phyloP scores from a whole-genome alignment of 1,284 basidiomycete species.

The Irpex rosettiformis region DNA sequence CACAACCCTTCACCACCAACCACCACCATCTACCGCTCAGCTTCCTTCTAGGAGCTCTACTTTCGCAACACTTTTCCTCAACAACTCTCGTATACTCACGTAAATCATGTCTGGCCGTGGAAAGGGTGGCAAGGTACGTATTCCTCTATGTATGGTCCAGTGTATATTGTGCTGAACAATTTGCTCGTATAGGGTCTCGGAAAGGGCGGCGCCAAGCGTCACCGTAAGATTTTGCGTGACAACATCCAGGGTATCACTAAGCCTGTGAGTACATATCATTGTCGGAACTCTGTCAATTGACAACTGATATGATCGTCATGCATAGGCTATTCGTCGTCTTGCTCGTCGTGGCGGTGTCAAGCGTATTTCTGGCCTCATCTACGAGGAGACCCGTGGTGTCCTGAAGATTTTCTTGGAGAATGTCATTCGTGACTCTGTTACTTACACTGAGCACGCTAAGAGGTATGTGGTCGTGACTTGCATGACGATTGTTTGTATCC shows the following conservation, averaged over 20 bases:
- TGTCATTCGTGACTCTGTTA: slow-evolving; percentile 79
- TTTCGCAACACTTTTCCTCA: slow-evolving; percentile 8
- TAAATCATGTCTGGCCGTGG: slow-evolving; percentile 58
- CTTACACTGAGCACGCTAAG: slow-evolving; percentile 89
- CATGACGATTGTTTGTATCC: background rate
- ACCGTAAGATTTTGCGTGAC: slow-evolving; percentile 64
- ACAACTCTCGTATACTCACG: slow-evolving; percentile 4
- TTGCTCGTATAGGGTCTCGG: slow-evolving; percentile 28
- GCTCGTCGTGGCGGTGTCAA: slow-evolving; percentile 85
- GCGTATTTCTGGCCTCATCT: slow-evolving; percentile 81
- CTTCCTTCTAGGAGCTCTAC: slow-evolving; percentile 1
- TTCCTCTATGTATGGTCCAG: background rate
- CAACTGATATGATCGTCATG: background rate
- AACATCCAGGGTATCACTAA: slow-evolving; percentile 70
- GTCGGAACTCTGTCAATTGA: slow-evolving; percentile 39
- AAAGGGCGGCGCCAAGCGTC: slow-evolving; percentile 50
- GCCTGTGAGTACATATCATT: slow-evolving; percentile 30
- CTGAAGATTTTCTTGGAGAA: slow-evolving; percentile 82
- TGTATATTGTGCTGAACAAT: background rate
- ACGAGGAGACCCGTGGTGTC: slow-evolving; percentile 81
- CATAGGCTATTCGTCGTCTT: slow-evolving; percentile 78
- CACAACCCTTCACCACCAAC: slow-evolving; percentile 8
- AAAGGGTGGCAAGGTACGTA: slow-evolving; percentile 47
- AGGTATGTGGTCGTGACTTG: slow-evolving; percentile 35
- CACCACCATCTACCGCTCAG: slow-evolving; percentile 11